Base-by-base conservation (phyloP, 169 alveolate species). In the Cryptosporidium felis region DNA sequence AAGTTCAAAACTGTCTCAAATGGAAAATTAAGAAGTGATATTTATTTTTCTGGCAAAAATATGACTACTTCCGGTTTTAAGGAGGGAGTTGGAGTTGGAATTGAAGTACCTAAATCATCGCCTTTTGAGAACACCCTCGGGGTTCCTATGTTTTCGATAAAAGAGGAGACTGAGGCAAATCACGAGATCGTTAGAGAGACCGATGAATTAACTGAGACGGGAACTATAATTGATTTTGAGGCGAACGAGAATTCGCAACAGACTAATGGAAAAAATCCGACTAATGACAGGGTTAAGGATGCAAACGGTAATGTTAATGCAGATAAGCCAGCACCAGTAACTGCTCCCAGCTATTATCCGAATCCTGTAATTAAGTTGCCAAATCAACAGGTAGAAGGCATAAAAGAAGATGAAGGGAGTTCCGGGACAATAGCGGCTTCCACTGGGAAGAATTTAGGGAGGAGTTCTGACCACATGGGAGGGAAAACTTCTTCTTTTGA, bases 81-180 rank as follows among this genome's bases (percentile, higher is more conserved):
- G n/a, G n/a, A n/a, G n/a, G n/a, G n/a, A n/a, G n/a, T n/a, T n/a
- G n/a, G n/a, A n/a, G n/a, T n/a, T n/a, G n/a, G n/a, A n/a, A n/a
- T n/a, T n/a, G n/a, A n/a, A n/a, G n/a, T n/a, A n/a, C n/a, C n/a
- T n/a, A n/a, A n/a, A n/a, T 40, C 36, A 10, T 16, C 26, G 5
- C 30, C 67, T 10, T 49, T 41, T 30, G 85, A 74, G 26, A 14
- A 23, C 9, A 38, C 85, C 9, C 34, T 74, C 10, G 85, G 85
- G 21, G 56, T 74, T 49, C 85, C 85, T 38, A 74, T 74, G 85
- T 74, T 74, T 53, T 49, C 85, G 23, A 74, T 74, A 16, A 74
- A 58, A 32, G 85, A 74, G 26, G 85, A 74, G 12, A 38, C 65
- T 4, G 85, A 74, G 21, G 16, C 56, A 21, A 16, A 18, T 23